Evolutionary conservation across 2,329 filamentous ascomycete genomes (phyloP), one percentile per base, ranked within the genome.

Genomic region (Raffaelea ambrosiae): DNA sequence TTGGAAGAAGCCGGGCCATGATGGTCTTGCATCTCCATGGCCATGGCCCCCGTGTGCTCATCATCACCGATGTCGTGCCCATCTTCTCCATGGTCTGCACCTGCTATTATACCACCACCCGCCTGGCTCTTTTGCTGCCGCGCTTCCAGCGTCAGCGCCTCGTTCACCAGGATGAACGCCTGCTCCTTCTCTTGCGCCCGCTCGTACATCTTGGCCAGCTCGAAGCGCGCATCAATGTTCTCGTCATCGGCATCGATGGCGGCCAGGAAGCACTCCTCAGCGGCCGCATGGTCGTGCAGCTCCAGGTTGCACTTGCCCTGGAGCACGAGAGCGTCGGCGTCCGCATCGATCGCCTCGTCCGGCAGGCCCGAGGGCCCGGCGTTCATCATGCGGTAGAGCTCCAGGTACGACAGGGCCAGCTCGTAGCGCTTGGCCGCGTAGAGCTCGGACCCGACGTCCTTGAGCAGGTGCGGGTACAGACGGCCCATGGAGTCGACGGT

Each of bases 131-230:
- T 57, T 19, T 68, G 66, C 46, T 67, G 66, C 11, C 64, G 66
- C 49, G 75, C 74, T 52, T 77, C 76, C 20, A 89, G 68, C 29
- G 79, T 72, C 55, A 91, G 76, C 9, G 87, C 82, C 61, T 94
- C 84, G 31, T 84, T 84, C 43, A 87, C 80, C 44, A 89, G 77
- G 50, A 85, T 81, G 50, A 89, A 78, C 1, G 89, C 89, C 58
- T 88, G 81, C 57, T 89, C 84, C 20, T 77, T 81, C 66, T 84
- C 79, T 53, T 82, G 82, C 40, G 77, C 76, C 53, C 76, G 80
- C 61, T 94, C 88, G 59, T 94, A 95, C 63, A 96, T 79, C 57
- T 86, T 89, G 13, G 88, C 88, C 10, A 96, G 72, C 57, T 88
- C 80, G 26, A 86, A 80, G 36, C 88, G 83, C 36, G 88, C 86